Percentiles rank a stretch among this genome's conserved stretches.
Conservation (phyloP, 441 rosid genomes). For the Kokia cookei region DNA sequence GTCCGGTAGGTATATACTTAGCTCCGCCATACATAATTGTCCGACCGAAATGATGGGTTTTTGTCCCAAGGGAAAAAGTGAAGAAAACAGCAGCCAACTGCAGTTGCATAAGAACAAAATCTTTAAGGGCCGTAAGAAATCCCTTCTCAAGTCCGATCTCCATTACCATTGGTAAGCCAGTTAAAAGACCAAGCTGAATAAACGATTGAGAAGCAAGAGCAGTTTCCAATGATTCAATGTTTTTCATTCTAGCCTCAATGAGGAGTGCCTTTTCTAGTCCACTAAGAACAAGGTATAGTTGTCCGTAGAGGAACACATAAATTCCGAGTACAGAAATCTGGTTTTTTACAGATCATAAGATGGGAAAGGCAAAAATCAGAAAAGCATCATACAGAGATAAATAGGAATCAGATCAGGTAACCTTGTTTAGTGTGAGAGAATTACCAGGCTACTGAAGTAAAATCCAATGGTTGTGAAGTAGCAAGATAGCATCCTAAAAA, state of each 20-base stretch:
- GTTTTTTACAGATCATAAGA: constrained; percentile 1
- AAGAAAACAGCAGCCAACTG: constrained; percentile 96
- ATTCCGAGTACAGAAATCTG: constrained; percentile 89
- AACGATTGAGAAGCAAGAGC: constrained; percentile 98
- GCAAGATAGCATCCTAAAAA: constrained; percentile 95
- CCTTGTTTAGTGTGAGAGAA: constrained; percentile 5
- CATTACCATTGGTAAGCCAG: constrained; percentile 99
- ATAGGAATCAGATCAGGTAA: background rate
- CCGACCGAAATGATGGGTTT: constrained; percentile 87
- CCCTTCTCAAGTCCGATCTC: constrained; percentile 97
- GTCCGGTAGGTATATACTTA: constrained; percentile 89
- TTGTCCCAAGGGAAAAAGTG: constrained; percentile 97
- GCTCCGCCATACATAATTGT: constrained; percentile 95
- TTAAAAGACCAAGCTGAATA: constrained; percentile 93
- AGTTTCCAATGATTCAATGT: constrained; percentile 85
- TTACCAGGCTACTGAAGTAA: constrained; percentile 92
- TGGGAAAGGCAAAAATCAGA: background rate
- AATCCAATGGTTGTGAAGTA: constrained; percentile 97
- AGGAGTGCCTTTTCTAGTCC: constrained; percentile 82
- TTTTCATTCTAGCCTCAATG: constrained; percentile 69
- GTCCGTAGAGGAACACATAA: constrained; percentile 93
- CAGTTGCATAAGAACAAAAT: constrained; percentile 94
- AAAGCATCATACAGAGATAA: background rate
- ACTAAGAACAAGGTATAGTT: constrained; percentile 91
- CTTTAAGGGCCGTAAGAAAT: constrained; percentile 84